Evolutionary conservation across 495 filamentous ascomycete genomes (phyloP).

Genomic region (Neurospora sp.): DNA sequence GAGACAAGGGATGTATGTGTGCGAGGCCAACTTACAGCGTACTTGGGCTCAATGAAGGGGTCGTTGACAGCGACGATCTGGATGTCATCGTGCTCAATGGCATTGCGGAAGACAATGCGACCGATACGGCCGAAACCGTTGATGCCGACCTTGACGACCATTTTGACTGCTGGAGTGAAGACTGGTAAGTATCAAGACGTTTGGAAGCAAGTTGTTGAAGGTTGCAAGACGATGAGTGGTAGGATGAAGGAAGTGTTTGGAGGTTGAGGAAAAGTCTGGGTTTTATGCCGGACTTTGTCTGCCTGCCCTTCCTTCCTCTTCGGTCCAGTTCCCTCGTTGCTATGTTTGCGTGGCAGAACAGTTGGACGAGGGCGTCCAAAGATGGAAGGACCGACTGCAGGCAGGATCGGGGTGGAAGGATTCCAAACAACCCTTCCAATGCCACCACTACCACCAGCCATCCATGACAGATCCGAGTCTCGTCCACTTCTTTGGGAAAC

Average conservation of each 20-base stretch:
- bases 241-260: background rate
- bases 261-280: background rate
- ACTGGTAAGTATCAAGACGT: background rate
- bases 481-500: background rate
- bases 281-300: background rate
- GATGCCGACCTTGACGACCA: constrained; percentile 72
- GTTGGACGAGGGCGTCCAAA: background rate
- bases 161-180: constrained; percentile 20
- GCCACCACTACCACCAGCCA: background rate
- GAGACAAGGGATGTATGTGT: background rate
- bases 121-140: constrained; percentile 99
- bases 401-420: background rate
- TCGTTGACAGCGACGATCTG: constrained; percentile 96
- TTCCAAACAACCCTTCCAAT: background rate
- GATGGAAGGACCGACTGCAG: background rate
- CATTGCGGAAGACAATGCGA: constrained; percentile 72
- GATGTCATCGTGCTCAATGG: constrained; percentile 74
- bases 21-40: constrained; percentile 67
- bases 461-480: background rate
- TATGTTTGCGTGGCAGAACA: background rate
- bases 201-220: background rate
- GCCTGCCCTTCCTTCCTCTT: background rate
- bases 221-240: background rate
- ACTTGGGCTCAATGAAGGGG: constrained; percentile 96
- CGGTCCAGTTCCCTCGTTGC: background rate